Percentiles rank a stretch among this genome's conserved stretches.
phyloP scores from a whole-genome alignment of 495 filamentous ascomycete genomes.

The Hypoxylon fuscum region DNA sequence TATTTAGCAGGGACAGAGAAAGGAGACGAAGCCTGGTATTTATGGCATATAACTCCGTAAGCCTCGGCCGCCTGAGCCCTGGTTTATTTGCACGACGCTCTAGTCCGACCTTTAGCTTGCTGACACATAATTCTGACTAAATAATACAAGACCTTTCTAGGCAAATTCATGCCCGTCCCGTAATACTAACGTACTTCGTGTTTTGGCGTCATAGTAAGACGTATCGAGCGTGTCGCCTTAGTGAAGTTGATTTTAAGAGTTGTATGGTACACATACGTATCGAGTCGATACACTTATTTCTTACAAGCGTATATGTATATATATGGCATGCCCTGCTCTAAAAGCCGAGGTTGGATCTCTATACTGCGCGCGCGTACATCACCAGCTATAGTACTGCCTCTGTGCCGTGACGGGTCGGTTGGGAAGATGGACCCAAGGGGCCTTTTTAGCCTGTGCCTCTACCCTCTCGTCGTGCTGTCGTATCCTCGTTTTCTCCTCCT shows the following conservation, averaged over 20 bases:
- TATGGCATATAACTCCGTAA: too few relatives aligned
- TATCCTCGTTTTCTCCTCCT: constrained; percentile 90
- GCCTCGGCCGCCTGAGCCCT: too few relatives aligned
- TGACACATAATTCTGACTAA: too few relatives aligned
- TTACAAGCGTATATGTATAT: constrained; percentile 15
- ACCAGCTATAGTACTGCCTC: constrained; percentile 91
- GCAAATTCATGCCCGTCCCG: too few relatives aligned
- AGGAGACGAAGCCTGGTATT: too few relatives aligned
- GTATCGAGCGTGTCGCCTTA: not conserved
- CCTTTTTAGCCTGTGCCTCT: constrained; percentile 72
- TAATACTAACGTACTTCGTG: not conserved
- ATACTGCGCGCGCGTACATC: constrained; percentile 34
- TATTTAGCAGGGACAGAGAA: too few relatives aligned
- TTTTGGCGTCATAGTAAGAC: not conserved
- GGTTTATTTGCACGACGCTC: too few relatives aligned
- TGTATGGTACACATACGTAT: constrained; percentile 33
- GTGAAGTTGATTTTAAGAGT: constrained; percentile 7
- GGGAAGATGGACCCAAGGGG: constrained; percentile 86
- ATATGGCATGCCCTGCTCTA: not conserved
- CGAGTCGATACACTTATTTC: constrained; percentile 20
- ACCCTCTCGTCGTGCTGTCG: constrained; percentile 79
- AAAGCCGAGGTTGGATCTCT: not conserved
- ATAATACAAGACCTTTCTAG: too few relatives aligned
- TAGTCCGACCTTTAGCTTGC: too few relatives aligned
- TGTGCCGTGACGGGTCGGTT: constrained; percentile 80